Conservation (phyloP, 352 stramenopile genomes). For the Pythium inflatum region DNA sequence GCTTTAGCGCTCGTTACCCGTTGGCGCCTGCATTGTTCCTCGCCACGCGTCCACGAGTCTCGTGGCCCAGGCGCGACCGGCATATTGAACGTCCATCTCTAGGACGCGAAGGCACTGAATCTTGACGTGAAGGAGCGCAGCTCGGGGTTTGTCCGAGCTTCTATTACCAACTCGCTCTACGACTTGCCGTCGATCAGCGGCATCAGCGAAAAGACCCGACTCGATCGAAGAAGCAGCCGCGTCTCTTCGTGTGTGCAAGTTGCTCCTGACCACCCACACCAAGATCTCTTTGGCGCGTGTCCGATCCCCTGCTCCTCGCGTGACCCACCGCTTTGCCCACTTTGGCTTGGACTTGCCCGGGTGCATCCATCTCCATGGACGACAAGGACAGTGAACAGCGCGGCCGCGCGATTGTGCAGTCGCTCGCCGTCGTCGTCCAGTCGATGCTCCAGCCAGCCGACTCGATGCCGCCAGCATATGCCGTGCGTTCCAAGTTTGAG, state of each 20-base stretch:
- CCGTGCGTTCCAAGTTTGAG: conserved; percentile 82
- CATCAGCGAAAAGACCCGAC: too few species aligned
- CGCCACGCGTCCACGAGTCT: too few species aligned
- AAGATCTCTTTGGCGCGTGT: too few species aligned
- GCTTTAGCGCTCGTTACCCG: neutral
- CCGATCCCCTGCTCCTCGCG: neutral
- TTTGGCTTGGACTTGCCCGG: neutral
- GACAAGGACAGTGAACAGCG: conserved; percentile 73
- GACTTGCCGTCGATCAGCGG: too few species aligned
- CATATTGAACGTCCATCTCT: too few species aligned
- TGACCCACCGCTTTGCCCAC: too few species aligned
- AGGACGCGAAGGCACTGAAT: too few species aligned
- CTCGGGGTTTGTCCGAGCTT: too few species aligned
- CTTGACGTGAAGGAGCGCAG: too few species aligned
- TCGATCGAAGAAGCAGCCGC: neutral
- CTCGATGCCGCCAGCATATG: conserved; percentile 55
- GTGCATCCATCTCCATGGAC: conserved; percentile 38
- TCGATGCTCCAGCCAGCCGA: conserved; percentile 79
- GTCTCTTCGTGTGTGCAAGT: conserved; percentile 17
- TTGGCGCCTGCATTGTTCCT: too few species aligned
- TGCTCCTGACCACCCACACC: conserved; percentile 3
- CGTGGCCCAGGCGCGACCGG: too few species aligned
- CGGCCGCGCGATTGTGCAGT: conserved; percentile 78
- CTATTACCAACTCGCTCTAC: too few species aligned
- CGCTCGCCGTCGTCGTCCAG: conserved; percentile 75